Percentiles rank a stretch among this genome's conserved stretches.
Evolutionary conservation across 345 rosid genomes (phyloP).

Genomic region (Lagerstroemia speciosa): DNA sequence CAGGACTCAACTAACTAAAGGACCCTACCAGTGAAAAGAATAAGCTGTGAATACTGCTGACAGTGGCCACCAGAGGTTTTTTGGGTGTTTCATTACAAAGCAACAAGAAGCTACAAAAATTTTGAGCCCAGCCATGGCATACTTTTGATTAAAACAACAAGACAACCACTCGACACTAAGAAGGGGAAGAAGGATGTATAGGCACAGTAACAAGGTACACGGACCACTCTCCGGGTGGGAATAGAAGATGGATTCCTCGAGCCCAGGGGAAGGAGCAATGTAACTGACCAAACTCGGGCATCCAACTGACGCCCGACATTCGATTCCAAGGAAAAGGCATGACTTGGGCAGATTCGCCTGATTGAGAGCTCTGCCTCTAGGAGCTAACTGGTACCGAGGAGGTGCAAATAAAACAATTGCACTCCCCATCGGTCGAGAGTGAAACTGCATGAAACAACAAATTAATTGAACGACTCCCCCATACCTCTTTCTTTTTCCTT

Average conservation of each 20-base stretch:
- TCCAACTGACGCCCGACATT: background rate
- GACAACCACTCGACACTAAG: too few species aligned
- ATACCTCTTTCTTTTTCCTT: background rate
- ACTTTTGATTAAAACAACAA: too few species aligned
- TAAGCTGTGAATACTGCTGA: too few species aligned
- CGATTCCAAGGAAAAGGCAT: background rate
- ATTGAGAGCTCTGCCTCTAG: background rate
- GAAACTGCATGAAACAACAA: background rate
- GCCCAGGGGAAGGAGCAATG: background rate
- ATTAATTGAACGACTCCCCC: background rate
- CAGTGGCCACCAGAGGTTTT: too few species aligned
- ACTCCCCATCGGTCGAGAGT: background rate
- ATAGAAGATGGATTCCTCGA: too few species aligned
- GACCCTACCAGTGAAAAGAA: too few species aligned
- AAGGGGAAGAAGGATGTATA: too few species aligned
- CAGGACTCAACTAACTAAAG: too few species aligned
- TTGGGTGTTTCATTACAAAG: too few species aligned
- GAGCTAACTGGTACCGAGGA: background rate
- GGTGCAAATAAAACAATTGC: background rate
- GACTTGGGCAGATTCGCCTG: background rate
- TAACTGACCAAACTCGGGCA: background rate
- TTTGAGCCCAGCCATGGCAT: too few species aligned
- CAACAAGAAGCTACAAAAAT: too few species aligned
- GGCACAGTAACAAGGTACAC: too few species aligned
- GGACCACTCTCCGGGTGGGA: background rate